Percentiles rank a stretch among this genome's conserved stretches.
Conservation (phyloP, 208 protist genomes). For the Wallacemonas sp. region DNA sequence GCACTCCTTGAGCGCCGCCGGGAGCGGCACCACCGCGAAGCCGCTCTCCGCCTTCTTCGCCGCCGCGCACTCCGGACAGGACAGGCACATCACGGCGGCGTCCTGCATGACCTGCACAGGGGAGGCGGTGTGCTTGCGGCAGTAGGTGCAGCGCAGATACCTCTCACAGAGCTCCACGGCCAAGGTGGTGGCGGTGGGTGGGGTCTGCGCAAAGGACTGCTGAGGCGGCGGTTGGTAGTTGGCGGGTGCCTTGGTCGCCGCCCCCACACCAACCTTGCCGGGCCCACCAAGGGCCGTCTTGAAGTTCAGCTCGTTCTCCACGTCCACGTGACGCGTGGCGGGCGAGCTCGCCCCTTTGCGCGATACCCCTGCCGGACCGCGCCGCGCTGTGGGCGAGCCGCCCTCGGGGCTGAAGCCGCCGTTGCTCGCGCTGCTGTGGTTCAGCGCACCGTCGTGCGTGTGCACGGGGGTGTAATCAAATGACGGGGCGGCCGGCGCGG, state of each 20-base stretch:
- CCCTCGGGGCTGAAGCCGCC: background rate
- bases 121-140: constrained; percentile 45
- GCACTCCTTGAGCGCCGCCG: constrained; percentile 8
- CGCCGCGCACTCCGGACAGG: constrained; percentile 52
- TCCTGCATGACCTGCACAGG: constrained; percentile 49
- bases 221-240: constrained; percentile 20
- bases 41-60: constrained; percentile 29
- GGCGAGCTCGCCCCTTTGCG: background rate
- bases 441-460: constrained; percentile 4
- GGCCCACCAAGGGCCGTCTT: constrained; percentile 2
- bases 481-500: background rate
- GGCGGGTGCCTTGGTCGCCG: constrained; percentile 4
- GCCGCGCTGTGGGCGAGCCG: background rate
- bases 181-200: constrained; percentile 24
- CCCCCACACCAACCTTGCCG: background rate
- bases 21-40: constrained; percentile 13
- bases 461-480: background rate
- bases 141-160: constrained; percentile 53
- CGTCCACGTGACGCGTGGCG: constrained; percentile 6
- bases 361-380: background rate
- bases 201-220: constrained; percentile 5
- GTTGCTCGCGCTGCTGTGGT: constrained; percentile 16
- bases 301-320: background rate
- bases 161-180: constrained; percentile 34
- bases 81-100: constrained; percentile 25